Conservation (phyloP, 208 protist genomes). For the Angomonas deanei region DNA sequence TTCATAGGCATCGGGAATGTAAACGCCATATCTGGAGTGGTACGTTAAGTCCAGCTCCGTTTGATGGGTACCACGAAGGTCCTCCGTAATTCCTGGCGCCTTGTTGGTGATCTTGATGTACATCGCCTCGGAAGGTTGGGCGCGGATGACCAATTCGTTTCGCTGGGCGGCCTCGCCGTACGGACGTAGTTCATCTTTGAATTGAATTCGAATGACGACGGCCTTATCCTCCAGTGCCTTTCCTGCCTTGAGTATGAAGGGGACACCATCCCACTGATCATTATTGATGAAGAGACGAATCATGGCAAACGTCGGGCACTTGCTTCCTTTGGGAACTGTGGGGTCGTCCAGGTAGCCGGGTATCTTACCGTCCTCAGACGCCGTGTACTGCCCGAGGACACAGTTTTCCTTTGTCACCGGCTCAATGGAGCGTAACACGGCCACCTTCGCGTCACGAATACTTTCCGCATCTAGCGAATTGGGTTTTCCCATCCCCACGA, state of each 20-base stretch:
- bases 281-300: constrained; percentile 87
- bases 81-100: constrained; percentile 65
- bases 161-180: constrained; percentile 68
- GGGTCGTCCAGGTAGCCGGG: constrained; percentile 86
- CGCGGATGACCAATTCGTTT: constrained; percentile 91
- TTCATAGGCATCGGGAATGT: constrained; percentile 89
- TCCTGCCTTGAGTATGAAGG: constrained; percentile 90
- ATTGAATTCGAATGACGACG: constrained; percentile 83
- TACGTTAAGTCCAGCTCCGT: constrained; percentile 90
- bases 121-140: constrained; percentile 91
- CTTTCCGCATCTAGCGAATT: constrained; percentile 62
- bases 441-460: constrained; percentile 91
- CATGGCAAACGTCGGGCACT: constrained; percentile 86
- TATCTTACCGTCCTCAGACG: constrained; percentile 62
- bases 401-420: constrained; percentile 65
- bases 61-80: constrained; percentile 71
- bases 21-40: constrained; percentile 68
- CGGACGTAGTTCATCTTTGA: constrained; percentile 82
- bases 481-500: constrained; percentile 93
- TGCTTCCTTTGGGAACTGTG: constrained; percentile 70
- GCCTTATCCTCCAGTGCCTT: constrained; percentile 88
- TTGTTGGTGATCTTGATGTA: constrained; percentile 91
- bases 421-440: constrained; percentile 65
- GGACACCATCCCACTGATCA: constrained; percentile 91
- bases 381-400: constrained; percentile 92